A percentile compares a stretch with the other conserved stretches of the same genome.
These are phyloP conservation scores for Exophiala sideris DNA, from an alignment of 2,329 filamentous ascomycete species.

Conservation along the genomic window DNA sequence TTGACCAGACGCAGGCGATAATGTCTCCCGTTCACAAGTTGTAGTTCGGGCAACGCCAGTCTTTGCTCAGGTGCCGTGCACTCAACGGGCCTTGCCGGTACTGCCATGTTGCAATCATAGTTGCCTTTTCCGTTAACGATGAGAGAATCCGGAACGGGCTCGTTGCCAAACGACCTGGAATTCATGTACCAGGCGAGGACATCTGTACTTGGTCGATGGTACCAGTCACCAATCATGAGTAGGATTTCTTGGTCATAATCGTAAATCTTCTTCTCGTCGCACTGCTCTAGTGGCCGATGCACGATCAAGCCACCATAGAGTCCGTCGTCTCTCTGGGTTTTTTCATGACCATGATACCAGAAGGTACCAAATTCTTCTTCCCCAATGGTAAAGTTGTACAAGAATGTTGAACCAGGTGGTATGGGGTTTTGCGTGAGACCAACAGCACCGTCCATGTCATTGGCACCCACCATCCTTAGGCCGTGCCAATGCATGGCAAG, in stretches of 20 bases:
- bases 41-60: slow-evolving; percentile 29
- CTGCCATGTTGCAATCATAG: slow-evolving; percentile 49
- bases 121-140: slow-evolving; percentile 64
- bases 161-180: slow-evolving; percentile 49
- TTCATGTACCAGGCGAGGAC: slow-evolving; percentile 45
- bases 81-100: slow-evolving; percentile 45
- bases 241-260: slow-evolving; percentile 41
- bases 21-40: slow-evolving; percentile 26
- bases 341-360: slow-evolving; percentile 66
- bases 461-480: slow-evolving; percentile 71
- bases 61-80: slow-evolving; percentile 34
- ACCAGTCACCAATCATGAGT: slow-evolving; percentile 51
- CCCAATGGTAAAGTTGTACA: slow-evolving; percentile 63
- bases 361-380: slow-evolving; percentile 53
- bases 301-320: slow-evolving; percentile 64
- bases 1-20: slow-evolving; percentile 67
- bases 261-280: slow-evolving; percentile 17
- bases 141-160: slow-evolving; percentile 63
- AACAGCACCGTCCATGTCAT: slow-evolving; percentile 68
- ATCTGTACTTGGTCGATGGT: slow-evolving; percentile 42
- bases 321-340: slow-evolving; percentile 62
- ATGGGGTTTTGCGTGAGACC: slow-evolving; percentile 67
- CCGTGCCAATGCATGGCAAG: slow-evolving; percentile 70
- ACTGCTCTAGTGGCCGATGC: slow-evolving; percentile 53
- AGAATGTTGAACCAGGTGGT: slow-evolving; percentile 58